phyloP scores from a whole-genome alignment of 164 flowering plant genomes.

The Piper betle region DNA sequence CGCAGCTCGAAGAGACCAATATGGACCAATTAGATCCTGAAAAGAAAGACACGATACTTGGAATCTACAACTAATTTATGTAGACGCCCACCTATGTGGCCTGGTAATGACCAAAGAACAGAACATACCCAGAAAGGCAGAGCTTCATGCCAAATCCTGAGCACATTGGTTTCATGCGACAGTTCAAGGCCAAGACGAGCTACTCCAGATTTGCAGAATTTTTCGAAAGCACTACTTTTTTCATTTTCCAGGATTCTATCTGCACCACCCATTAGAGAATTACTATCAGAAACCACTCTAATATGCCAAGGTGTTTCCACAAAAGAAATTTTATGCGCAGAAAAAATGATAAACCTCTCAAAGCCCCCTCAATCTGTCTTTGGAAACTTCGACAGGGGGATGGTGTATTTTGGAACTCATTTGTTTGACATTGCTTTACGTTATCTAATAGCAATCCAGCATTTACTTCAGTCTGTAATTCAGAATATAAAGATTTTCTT shows the following conservation, averaged over 20 bases:
- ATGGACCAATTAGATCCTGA: slow-evolving; percentile 77
- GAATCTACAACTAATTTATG: neutral
- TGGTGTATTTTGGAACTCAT: slow-evolving; percentile 2
- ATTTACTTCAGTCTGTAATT: slow-evolving; percentile 10
- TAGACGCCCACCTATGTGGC: neutral
- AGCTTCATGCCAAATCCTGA: slow-evolving; percentile 44
- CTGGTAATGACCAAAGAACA: neutral
- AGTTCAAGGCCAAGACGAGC: slow-evolving; percentile 48
- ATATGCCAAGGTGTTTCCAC: neutral
- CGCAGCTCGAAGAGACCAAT: slow-evolving; percentile 81
- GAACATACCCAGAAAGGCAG: slow-evolving; percentile 51
- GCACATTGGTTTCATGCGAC: slow-evolving; percentile 26
- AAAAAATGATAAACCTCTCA: neutral
- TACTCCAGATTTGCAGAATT: slow-evolving; percentile 49
- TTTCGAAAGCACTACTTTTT: slow-evolving; percentile 34
- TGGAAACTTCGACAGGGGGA: slow-evolving; percentile 5
- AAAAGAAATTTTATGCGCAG: neutral
- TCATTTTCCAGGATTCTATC: slow-evolving; percentile 16
- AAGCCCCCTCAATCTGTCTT: neutral
- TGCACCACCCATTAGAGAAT: slow-evolving; percentile 8
- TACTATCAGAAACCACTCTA: neutral
- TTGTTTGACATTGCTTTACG: slow-evolving; percentile 1
- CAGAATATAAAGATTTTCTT: slow-evolving; percentile 24
- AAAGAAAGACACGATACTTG: neutral
- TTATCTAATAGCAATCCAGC: slow-evolving; percentile 1